These are phyloP conservation scores for Xylaria palmicola DNA, from an alignment of 495 filamentous ascomycete genomes.

Conservation along the genomic window DNA sequence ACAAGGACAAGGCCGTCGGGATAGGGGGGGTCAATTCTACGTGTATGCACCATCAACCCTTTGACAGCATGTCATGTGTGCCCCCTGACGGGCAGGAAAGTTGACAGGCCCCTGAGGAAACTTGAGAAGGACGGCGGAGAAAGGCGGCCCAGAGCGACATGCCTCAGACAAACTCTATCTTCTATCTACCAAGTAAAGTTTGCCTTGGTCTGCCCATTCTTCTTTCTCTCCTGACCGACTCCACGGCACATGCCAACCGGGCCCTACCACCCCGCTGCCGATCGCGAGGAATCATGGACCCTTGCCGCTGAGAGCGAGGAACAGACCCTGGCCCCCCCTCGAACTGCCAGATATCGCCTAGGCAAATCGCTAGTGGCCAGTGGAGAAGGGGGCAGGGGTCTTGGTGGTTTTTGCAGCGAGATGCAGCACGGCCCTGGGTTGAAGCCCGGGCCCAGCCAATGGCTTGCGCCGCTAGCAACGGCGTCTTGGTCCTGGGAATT, in stretches of 20 bases:
- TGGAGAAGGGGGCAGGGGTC: slow-evolving; percentile 3
- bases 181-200: background rate
- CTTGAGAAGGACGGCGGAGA: no score
- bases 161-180: background rate
- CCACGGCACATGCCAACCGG: slow-evolving; percentile 1
- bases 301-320: background rate
- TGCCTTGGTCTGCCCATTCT: background rate
- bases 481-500: slow-evolving; percentile 3
- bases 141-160: no score
- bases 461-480: slow-evolving; percentile 4
- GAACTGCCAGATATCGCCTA: slow-evolving; percentile 7
- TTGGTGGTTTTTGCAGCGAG: background rate
- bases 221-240: slow-evolving; percentile 6
- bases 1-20: slow-evolving; percentile 3
- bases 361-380: slow-evolving; percentile 3
- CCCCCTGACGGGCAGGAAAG: no score
- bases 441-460: slow-evolving; percentile 10
- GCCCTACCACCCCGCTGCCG: slow-evolving; percentile 8
- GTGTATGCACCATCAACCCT: no score
- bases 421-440: slow-evolving; percentile 2
- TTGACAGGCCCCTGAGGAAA: no score
- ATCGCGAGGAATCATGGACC: background rate
- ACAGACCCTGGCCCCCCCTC: slow-evolving; percentile 7
- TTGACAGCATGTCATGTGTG: no score
- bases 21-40: background rate